Evolutionary conservation across 495 filamentous ascomycete species (phyloP).

Genomic region (Lasiosphaeria miniovina): DNA sequence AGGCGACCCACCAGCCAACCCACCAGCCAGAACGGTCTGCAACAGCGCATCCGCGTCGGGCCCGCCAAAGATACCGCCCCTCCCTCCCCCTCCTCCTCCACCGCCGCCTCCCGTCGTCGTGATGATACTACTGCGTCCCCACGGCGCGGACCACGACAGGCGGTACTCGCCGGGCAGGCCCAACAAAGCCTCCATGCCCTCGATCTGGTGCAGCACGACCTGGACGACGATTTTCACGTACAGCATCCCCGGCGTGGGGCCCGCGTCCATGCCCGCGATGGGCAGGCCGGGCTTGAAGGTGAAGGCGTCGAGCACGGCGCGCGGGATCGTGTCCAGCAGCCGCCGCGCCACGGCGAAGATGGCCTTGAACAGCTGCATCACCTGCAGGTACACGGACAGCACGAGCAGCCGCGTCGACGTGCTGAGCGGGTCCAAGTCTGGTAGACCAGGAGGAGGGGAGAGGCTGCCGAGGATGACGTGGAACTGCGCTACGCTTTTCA

Average conservation of each 20-base stretch:
- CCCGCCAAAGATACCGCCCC: background rate
- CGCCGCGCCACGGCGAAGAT: background rate
- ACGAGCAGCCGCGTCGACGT: background rate
- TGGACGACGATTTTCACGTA: background rate
- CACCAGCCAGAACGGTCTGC: background rate
- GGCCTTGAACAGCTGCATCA: background rate
- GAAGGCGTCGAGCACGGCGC: background rate
- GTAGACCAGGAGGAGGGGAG: background rate
- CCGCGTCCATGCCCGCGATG: background rate
- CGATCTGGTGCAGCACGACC: background rate
- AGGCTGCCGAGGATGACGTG: background rate
- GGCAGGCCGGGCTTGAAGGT: background rate
- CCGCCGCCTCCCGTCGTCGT: too few relatives aligned
- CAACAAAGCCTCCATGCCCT: slow-evolving; percentile 1
- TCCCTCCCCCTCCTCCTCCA: background rate
- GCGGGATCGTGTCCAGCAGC: background rate
- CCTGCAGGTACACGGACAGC: background rate
- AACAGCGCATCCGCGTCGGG: background rate
- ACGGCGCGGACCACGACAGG: background rate
- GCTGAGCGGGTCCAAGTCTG: background rate
- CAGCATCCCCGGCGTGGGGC: background rate
- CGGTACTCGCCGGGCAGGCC: background rate
- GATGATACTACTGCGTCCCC: too few relatives aligned
- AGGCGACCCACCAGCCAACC: background rate
- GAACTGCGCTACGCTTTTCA: background rate